phyloP scores from a whole-genome alignment of 2,329 filamentous ascomycete species.

The Cytospora mali region DNA sequence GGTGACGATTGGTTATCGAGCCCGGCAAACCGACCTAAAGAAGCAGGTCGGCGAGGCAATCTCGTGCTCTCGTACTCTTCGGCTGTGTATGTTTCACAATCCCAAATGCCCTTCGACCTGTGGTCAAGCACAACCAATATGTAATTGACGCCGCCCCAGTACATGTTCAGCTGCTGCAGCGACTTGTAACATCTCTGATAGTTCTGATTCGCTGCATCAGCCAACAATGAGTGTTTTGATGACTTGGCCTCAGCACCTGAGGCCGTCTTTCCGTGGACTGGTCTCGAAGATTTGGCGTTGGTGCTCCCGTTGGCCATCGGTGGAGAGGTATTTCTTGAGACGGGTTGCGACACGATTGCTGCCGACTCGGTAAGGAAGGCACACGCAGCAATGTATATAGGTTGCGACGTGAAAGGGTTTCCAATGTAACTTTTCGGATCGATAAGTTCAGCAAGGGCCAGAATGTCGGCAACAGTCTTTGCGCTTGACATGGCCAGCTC shows the following conservation, averaged over 20 bases:
- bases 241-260: conserved; percentile 40
- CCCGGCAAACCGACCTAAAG: conserved; percentile 46
- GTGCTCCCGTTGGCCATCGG: conserved; percentile 32
- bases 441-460: conserved; percentile 83
- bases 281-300: not conserved
- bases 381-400: conserved; percentile 88
- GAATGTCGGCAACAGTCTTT: conserved; percentile 87
- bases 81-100: conserved; percentile 66
- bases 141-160: conserved; percentile 86
- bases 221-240: conserved; percentile 73
- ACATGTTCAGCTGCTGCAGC: conserved; percentile 75
- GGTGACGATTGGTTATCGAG: conserved; percentile 49
- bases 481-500: conserved; percentile 85
- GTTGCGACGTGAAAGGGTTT: conserved; percentile 87
- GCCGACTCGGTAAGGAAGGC: conserved; percentile 85
- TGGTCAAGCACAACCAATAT: conserved; percentile 85
- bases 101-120: conserved; percentile 83
- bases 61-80: conserved; percentile 80
- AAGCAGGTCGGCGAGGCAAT: conserved; percentile 48
- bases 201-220: conserved; percentile 81
- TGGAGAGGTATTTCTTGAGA: conserved; percentile 63
- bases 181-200: conserved; percentile 87
- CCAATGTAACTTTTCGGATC: conserved; percentile 84
- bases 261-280: conserved; percentile 17
- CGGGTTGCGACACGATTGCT: conserved; percentile 66